phyloP scores from a whole-genome alignment of 116 monocot genomes.

The Phalaenopsis hybrid region DNA sequence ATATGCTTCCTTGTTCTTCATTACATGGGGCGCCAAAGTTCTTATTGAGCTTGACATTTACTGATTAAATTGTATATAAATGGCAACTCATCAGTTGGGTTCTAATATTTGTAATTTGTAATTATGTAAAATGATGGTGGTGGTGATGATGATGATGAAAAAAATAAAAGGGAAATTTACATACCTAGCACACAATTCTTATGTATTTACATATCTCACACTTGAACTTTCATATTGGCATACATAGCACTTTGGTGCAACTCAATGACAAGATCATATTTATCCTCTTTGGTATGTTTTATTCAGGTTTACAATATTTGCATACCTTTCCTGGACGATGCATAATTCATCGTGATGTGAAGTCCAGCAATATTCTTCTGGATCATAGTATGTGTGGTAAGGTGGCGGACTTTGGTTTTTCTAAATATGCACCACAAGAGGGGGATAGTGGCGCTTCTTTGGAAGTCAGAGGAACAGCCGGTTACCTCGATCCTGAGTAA shows the following conservation, averaged over 20 bases:
- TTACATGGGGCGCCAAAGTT: background rate
- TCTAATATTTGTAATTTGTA: background rate
- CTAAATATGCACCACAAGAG: constrained; percentile 55
- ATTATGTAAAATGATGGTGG: background rate
- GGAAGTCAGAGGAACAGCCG: constrained; percentile 71
- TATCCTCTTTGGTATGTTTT: background rate
- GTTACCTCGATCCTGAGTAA: constrained; percentile 67
- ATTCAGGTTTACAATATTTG: constrained; percentile 34
- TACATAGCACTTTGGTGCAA: background rate
- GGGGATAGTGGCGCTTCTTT: constrained; percentile 46
- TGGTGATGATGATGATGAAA: background rate
- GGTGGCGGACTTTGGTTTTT: constrained; percentile 57
- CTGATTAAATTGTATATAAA: background rate
- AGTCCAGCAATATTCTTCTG: constrained; percentile 58
- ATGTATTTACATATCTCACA: too few species aligned
- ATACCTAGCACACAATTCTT: too few species aligned
- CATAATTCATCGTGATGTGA: constrained; percentile 59
- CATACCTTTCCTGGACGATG: constrained; percentile 37
- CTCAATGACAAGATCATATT: background rate
- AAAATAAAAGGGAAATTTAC: background rate
- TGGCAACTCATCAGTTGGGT: background rate
- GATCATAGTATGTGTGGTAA: constrained; percentile 56
- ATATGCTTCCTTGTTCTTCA: background rate
- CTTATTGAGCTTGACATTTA: background rate
- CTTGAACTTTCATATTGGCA: too few species aligned